Conservation (phyloP, 2,329 filamentous ascomycete genomes). For the Xylariaceae sp. region DNA sequence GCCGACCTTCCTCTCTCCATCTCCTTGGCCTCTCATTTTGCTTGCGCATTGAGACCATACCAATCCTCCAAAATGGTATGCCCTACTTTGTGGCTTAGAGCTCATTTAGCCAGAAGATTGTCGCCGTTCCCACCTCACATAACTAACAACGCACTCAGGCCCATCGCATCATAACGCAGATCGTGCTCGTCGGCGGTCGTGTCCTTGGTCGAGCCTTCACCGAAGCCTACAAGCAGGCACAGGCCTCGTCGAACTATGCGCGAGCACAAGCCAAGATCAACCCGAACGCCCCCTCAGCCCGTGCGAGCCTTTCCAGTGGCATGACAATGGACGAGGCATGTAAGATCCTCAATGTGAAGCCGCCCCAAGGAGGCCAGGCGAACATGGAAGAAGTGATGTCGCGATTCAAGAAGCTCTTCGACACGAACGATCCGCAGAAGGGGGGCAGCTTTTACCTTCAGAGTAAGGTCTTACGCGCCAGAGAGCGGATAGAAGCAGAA, state of each 20-base stretch:
- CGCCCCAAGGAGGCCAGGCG: slow-evolving; percentile 71
- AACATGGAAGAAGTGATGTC: slow-evolving; percentile 77
- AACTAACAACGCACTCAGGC: slow-evolving; percentile 51
- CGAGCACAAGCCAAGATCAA: slow-evolving; percentile 64
- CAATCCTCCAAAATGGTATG: too few relatives aligned
- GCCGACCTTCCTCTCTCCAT: neutral
- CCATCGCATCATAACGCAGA: slow-evolving; percentile 90
- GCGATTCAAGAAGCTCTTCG: slow-evolving; percentile 91
- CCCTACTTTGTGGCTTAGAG: too few relatives aligned
- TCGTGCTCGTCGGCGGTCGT: slow-evolving; percentile 83
- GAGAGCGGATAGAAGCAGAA: slow-evolving; percentile 89
- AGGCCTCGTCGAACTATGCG: slow-evolving; percentile 78
- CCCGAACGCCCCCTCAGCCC: slow-evolving; percentile 35
- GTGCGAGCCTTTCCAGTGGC: slow-evolving; percentile 52
- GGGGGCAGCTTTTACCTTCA: slow-evolving; percentile 98
- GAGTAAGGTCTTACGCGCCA: slow-evolving; percentile 88
- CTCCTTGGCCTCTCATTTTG: neutral
- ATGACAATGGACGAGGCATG: slow-evolving; percentile 95
- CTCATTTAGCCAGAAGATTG: too few relatives aligned
- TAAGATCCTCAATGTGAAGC: slow-evolving; percentile 93
- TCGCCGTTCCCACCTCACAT: neutral
- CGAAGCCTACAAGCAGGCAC: slow-evolving; percentile 94
- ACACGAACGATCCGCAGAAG: slow-evolving; percentile 90
- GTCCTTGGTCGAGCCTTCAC: slow-evolving; percentile 89
- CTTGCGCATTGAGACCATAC: too few relatives aligned